These are phyloP conservation scores for Phlebopus sp. DNA, from an alignment of 1,284 basidiomycete species.

Conservation along the genomic window DNA sequence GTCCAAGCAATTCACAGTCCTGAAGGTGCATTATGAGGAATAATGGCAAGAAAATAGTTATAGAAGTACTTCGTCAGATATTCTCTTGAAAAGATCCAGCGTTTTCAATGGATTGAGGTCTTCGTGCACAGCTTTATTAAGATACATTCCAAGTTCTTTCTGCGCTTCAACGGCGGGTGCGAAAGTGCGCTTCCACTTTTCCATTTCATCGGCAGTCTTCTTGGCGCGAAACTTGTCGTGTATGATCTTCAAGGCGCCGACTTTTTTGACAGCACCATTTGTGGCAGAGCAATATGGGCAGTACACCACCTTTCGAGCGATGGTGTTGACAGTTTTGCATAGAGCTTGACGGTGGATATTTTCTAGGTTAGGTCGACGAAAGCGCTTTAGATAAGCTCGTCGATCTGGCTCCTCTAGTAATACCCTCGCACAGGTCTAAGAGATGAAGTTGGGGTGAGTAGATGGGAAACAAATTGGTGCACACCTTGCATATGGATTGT, in stretches of 20 bases:
- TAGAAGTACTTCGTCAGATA: conserved; percentile 81
- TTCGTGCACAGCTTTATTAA: conserved; percentile 88
- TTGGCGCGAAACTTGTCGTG: conserved; percentile 98
- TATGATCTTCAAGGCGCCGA: conserved; percentile 91
- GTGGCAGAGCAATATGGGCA: conserved; percentile 93
- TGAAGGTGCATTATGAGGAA: conserved; percentile 27
- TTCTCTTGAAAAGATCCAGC: conserved; percentile 88
- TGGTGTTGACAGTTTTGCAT: conserved; percentile 86
- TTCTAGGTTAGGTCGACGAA: conserved; percentile 89
- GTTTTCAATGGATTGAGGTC: conserved; percentile 96
- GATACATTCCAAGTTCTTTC: conserved; percentile 82
- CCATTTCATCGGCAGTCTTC: conserved; percentile 88
- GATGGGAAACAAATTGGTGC: conserved; percentile 15
- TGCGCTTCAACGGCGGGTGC: conserved; percentile 81
- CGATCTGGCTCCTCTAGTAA: conserved; percentile 90
- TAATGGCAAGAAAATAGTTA: neutral
- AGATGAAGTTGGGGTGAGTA: conserved; percentile 4
- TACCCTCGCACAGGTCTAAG: conserved; percentile 89
- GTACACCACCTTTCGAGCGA: conserved; percentile 87
- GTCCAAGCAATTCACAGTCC: conserved; percentile 94
- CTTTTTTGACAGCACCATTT: conserved; percentile 97
- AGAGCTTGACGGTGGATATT: conserved; percentile 88
- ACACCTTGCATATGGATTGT: conserved; percentile 94
- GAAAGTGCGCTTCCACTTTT: conserved; percentile 87
- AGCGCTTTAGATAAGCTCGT: conserved; percentile 81